Base-by-base conservation (phyloP, 176 grass and related monocot genomes). In the Oryza meridionalis region DNA sequence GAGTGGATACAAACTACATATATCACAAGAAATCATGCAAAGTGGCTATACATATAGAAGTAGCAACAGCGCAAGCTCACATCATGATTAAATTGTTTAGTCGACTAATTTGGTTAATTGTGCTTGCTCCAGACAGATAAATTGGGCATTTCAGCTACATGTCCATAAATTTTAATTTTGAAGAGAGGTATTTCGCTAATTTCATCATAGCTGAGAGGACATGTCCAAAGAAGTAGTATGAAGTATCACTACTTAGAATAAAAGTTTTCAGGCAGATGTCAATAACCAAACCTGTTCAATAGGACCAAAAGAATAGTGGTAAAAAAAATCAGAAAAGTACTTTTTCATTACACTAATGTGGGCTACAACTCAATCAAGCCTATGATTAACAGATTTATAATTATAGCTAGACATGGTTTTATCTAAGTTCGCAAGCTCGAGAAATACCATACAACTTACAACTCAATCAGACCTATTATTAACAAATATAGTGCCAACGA, bases 21-120 rank as follows among this genome's bases (percentile, higher is more conserved):
- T 9, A 37, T 43, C 58, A 43, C 83, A 44, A 82, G 31, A 71
- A 77, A 78, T 35, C 22, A 64, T 70, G 53, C 53, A 58, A 77
- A 64, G 7, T 19, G 29, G 13, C 66, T 55, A 70, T 70, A 38
- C 11, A 70, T 81, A 75, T 50, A 50, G 15, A 33, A 66, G 55
- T 70, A 42, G 31, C 24, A 45, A 5, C 37, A 63, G 11, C 33
- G 19, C 22, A 27, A 27, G 12, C n/a, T 49, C 44, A 9, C 35
- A 32, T 82, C 73, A 78, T 71, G 8, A 17, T 44, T 77, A 62
- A 14, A 70, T 61, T 78, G 10, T 53, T 78, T 45, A 33, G 25
- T 47, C 25, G 22, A 33, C 19, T 37, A 42, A 47, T 21, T 67
- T 21, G 2, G 9, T 15, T 74, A 65, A 65, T n/a, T 53, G 2